phyloP scores from a whole-genome alignment of 2,329 filamentous ascomycete species.

The Aspergillus sclerotialis region DNA sequence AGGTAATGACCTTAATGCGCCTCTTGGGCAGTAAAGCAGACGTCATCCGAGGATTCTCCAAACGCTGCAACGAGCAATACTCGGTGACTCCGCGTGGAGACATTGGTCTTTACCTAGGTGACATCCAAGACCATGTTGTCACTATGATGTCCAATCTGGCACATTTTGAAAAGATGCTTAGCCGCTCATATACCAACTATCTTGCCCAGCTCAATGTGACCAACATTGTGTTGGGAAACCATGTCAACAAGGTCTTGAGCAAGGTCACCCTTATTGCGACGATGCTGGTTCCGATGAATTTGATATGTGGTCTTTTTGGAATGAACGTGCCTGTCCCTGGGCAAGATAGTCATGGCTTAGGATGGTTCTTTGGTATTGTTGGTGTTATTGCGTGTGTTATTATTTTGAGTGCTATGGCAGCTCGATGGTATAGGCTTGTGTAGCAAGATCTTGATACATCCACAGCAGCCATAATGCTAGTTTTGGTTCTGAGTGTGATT shows the following conservation, averaged over 20 bases:
- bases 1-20: constrained; percentile 86
- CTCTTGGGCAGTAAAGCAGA: constrained; percentile 96
- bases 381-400: constrained; percentile 40
- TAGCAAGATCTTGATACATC: constrained; percentile 13
- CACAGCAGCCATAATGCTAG: neutral
- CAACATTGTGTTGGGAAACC: constrained; percentile 79
- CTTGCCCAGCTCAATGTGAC: constrained; percentile 90
- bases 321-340: constrained; percentile 47
- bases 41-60: constrained; percentile 93
- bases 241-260: constrained; percentile 81
- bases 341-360: constrained; percentile 23
- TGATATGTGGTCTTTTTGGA: constrained; percentile 62
- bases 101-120: constrained; percentile 90
- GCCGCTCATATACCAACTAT: constrained; percentile 90
- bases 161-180: constrained; percentile 97
- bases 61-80: constrained; percentile 97
- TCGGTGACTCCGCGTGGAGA: constrained; percentile 92
- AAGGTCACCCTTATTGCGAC: constrained; percentile 94
- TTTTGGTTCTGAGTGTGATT: too few species aligned
- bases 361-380: constrained; percentile 45
- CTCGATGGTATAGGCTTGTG: constrained; percentile 36
- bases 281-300: constrained; percentile 90
- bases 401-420: constrained; percentile 28
- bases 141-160: constrained; percentile 97
- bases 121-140: constrained; percentile 98